Conservation (phyloP, 441 rosid genomes). For the Syzygium malaccense region DNA sequence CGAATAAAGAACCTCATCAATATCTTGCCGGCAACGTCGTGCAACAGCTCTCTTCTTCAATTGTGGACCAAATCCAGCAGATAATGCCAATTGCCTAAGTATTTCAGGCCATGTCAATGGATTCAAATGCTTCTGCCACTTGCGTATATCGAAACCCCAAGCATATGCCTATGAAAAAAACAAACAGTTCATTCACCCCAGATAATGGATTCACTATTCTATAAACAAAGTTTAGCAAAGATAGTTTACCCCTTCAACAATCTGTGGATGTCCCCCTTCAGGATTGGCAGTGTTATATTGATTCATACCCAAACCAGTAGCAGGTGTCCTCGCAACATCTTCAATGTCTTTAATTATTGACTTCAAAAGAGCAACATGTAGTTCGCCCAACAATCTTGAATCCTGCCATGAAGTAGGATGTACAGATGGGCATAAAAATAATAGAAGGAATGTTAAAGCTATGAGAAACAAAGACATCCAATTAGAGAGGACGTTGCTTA, state of each 20-base stretch:
- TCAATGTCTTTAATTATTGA: slow-evolving; percentile 80
- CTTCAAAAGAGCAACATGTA: slow-evolving; percentile 66
- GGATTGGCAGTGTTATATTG: slow-evolving; percentile 59
- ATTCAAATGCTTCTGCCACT: slow-evolving; percentile 69
- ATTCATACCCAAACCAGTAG: slow-evolving; percentile 49
- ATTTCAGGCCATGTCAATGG: slow-evolving; percentile 86
- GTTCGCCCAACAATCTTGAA: slow-evolving; percentile 67
- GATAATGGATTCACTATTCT: neutral
- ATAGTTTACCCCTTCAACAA: slow-evolving; percentile 77
- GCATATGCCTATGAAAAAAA: slow-evolving; percentile 50
- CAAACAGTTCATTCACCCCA: neutral
- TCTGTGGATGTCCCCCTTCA: slow-evolving; percentile 80
- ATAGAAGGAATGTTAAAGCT: neutral
- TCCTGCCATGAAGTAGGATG: slow-evolving; percentile 40
- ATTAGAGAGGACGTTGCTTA: slow-evolving; percentile 20
- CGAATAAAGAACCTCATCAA: slow-evolving; percentile 40
- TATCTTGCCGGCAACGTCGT: slow-evolving; percentile 36
- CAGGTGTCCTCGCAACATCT: slow-evolving; percentile 61
- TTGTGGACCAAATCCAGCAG: slow-evolving; percentile 79
- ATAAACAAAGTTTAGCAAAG: neutral
- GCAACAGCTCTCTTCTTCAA: slow-evolving; percentile 45
- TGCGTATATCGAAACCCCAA: slow-evolving; percentile 82
- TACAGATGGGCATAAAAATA: slow-evolving; percentile 12
- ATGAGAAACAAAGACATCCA: neutral
- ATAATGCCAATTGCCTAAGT: slow-evolving; percentile 69